These are phyloP conservation scores for Cornus suecica DNA, from an alignment of 148 eudicot genomes.

Conservation along the genomic window DNA sequence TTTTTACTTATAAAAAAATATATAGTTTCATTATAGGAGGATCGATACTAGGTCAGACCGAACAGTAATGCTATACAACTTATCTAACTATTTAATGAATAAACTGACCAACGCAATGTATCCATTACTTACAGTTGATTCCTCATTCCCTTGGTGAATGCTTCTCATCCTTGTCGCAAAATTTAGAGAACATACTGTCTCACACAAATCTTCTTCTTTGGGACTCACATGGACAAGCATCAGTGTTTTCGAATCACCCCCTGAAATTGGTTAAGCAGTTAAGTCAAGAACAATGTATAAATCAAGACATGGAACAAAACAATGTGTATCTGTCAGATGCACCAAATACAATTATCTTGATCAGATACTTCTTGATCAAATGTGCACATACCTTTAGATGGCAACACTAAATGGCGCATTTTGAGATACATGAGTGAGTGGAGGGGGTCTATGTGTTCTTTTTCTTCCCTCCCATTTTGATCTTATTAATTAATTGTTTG, in stretches of 20 bases:
- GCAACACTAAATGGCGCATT: too few relatives aligned
- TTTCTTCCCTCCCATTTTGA: too few relatives aligned
- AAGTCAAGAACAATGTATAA: neutral
- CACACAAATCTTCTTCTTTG: conserved; percentile 27
- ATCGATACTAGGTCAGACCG: neutral
- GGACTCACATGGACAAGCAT: conserved; percentile 28
- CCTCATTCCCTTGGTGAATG: conserved; percentile 21
- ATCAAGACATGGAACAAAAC: neutral
- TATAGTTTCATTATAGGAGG: neutral
- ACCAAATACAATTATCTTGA: neutral
- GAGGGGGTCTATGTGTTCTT: neutral
- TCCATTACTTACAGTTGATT: conserved; percentile 19
- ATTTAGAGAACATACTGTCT: conserved; percentile 23
- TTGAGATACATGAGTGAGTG: neutral
- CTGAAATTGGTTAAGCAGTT: conserved; percentile 1
- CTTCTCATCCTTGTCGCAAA: conserved; percentile 24
- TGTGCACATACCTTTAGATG: too few relatives aligned
- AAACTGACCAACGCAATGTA: conserved; percentile 1
- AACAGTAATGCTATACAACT: neutral
- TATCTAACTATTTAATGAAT: neutral
- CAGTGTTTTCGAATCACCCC: conserved; percentile 27
- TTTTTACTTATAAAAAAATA: too few relatives aligned
- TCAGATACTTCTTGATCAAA: conserved; percentile 2
- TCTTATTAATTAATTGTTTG: too few relatives aligned
- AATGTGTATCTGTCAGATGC: neutral